Evolutionary conservation across 2,329 filamentous ascomycete species (phyloP), one percentile per base, ranked within the genome.

Genomic region (Chaetomiaceae sp.): DNA sequence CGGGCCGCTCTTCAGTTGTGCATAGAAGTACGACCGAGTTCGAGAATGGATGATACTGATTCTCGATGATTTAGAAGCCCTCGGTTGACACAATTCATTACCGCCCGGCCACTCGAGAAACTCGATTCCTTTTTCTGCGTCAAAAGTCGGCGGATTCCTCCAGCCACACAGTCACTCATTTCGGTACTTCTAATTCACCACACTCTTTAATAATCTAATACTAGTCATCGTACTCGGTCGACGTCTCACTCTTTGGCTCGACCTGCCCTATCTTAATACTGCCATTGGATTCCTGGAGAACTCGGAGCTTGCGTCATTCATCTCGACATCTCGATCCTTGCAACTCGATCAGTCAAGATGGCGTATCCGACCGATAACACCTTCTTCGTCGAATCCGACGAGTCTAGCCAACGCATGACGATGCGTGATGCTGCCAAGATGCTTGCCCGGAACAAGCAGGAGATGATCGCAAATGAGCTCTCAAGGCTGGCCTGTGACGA

Each of bases 381-480:
- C 53, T 82, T 78, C 69, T 82, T 80, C 64, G 74, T 80, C 63
- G 79, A 82, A 72, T 73, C 73, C 40, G 78, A 82, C 58, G 77
- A 80, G 62, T 69, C 73, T 58, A 68, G 65, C 55, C 68, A 71
- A 37, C 82, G 83, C 58, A 80, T 89, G 61, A 85, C 84, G 58
- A 77, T 85, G 56, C 84, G 86, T 66, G 87, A 94, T 64, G 85
- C 89, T 57, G 82, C 86, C 62, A 89, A 86, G 71, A 81, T 89
- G 66, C 75, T 94, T 63, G 86, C 88, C 55, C 84, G 87, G 66
- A 84, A 92, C 73, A 84, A 85, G 65, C 92, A 96, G 72, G 89
- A 92, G 67, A 86, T 87, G 61, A 87, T 97, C 63, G 90, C 87
- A 56, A 88, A 90, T 67, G 89, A 97, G 69, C 81, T 97, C 61